Base-by-base conservation (phyloP, 495 filamentous ascomycete genomes). In the Ramalina peruviana region DNA sequence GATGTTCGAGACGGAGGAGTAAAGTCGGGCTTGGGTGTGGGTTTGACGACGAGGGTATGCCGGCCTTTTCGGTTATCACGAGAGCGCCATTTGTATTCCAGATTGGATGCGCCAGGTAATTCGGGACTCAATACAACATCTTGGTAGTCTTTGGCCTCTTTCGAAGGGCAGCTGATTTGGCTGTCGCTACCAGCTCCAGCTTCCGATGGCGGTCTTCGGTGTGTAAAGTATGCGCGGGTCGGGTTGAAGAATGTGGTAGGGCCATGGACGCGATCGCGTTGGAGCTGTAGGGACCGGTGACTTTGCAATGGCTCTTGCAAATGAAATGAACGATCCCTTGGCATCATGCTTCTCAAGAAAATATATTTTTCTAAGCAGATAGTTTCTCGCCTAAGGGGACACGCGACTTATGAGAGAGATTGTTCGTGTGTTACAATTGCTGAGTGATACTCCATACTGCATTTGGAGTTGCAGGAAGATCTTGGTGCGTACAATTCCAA, bases 21-120 rank as follows among this genome's bases (percentile, higher is more conserved):
- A 30, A 63, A 62, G 7, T 59, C 54, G 1, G 60, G 49, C 0
- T 57, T 47, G 2, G 49, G 19, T 7, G 60, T 46, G 11, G 65
- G 59, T 6, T 68, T 63, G 43, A 85, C 61, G 3, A 68, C 51
- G 1, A 82, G 57, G 15, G 76, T 66, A 62, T 85, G 82, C 16
- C 83, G 69, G 20, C 82, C 78, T 65, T 85, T 86, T 39, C 81
- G 70, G 58, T 83, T 83, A 60, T 86, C 81, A n/a, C 82, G 73
- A 39, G 80, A 79, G 13, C 75, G 74, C 74, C 74, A 80, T 46
- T 71, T 58, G 62, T 61, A 72, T 20, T 63, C 55, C n/a, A 71
- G 37, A 26, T 52, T 52, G 13, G 55, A 52, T 20, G 38, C 54
- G 30, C 9, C n/a, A 17, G 4, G 25, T 47, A 46, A 16, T 54